Conservation (phyloP, 1,139 yeast genomes). For the Candida glucosophila region DNA sequence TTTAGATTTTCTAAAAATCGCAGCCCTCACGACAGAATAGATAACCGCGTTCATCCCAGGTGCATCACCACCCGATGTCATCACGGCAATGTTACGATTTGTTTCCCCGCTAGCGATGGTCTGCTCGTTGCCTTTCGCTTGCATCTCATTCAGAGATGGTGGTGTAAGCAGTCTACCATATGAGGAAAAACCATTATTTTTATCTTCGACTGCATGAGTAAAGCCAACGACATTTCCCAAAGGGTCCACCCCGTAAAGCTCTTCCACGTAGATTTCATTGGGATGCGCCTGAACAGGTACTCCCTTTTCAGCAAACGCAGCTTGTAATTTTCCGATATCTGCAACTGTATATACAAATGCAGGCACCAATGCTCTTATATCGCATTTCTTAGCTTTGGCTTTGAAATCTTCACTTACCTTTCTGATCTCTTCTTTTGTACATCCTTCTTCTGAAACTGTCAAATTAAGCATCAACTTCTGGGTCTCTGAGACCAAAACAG, state of each 20-base stretch:
- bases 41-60: conserved; percentile 85
- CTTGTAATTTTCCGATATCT: conserved; percentile 26
- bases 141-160: conserved; percentile 14
- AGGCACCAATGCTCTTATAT: conserved; percentile 44
- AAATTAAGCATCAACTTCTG: conserved; percentile 23
- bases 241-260: conserved; percentile 61
- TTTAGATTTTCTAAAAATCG: conserved; percentile 62
- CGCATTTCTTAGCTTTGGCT: conserved; percentile 12
- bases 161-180: too few relatives aligned
- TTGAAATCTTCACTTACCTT: conserved; percentile 10
- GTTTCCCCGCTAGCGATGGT: conserved; percentile 2
- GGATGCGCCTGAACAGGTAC: conserved; percentile 38
- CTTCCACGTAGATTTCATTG: conserved; percentile 59
- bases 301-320: conserved; percentile 17
- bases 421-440: conserved; percentile 17
- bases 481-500: conserved; percentile 25
- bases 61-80: conserved; percentile 86
- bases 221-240: conserved; percentile 62
- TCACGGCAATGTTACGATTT: conserved; percentile 61
- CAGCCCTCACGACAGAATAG: conserved; percentile 70
- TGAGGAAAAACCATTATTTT: too few relatives aligned
- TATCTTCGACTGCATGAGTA: conserved; percentile 50
- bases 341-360: conserved; percentile 29
- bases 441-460: conserved; percentile 18
- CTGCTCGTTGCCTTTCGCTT: conserved; percentile 1